phyloP scores from a whole-genome alignment of 192 early-diverging fungal species.

The Glomus cerebriforme region DNA sequence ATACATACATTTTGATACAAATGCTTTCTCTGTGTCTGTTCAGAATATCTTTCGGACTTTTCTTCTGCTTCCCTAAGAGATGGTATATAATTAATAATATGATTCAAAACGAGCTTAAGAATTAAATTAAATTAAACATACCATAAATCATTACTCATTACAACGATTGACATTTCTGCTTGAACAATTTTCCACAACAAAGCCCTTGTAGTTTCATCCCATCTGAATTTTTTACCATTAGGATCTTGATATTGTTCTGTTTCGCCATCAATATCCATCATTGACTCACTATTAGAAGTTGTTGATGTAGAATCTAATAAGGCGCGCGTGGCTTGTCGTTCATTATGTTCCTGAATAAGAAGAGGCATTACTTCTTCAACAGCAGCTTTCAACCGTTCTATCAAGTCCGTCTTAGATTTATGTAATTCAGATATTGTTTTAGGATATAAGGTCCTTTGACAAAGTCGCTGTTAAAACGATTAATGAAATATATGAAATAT shows the following conservation, averaged over 20 bases:
- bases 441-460: slow-evolving; percentile 29
- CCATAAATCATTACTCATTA: slow-evolving; percentile 34
- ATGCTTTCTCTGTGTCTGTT: slow-evolving; percentile 48
- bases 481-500: background rate
- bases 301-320: background rate
- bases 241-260: background rate
- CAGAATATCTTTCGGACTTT: slow-evolving; percentile 20
- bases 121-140: slow-evolving; percentile 26
- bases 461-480: slow-evolving; percentile 26
- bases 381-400: slow-evolving; percentile 4
- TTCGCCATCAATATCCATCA: slow-evolving; percentile 16
- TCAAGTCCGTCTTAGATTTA: background rate
- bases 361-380: slow-evolving; percentile 18
- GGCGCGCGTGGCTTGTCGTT: background rate
- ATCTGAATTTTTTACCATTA: slow-evolving; percentile 37
- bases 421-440: slow-evolving; percentile 12
- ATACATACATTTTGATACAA: slow-evolving; percentile 52
- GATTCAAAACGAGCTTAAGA: background rate
- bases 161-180: slow-evolving; percentile 30
- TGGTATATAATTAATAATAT: background rate
- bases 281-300: background rate
- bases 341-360: slow-evolving; percentile 5
- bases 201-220: slow-evolving; percentile 35
- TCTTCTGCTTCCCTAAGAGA: slow-evolving; percentile 27
- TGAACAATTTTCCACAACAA: slow-evolving; percentile 38